These are phyloP conservation scores for Pyrenochaeta sp. DNA, from an alignment of 2,329 filamentous ascomycete species.

Conservation along the genomic window DNA sequence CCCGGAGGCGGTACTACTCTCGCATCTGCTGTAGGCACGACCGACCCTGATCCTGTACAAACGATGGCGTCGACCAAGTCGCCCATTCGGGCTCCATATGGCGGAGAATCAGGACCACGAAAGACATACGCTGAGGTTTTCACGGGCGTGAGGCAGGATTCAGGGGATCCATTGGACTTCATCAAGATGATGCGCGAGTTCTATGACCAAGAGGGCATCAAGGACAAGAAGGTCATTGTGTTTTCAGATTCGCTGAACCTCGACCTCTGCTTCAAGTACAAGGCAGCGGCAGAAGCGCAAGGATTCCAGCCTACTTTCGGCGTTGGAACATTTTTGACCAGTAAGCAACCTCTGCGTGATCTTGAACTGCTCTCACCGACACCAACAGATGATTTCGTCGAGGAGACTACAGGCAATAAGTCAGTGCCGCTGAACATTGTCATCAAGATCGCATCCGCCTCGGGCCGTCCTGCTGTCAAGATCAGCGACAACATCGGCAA, in stretches of 20 bases:
- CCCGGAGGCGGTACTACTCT: constrained; percentile 51
- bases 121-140: constrained; percentile 82
- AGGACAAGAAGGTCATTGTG: constrained; percentile 84
- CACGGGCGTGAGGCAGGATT: constrained; percentile 86
- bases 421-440: constrained; percentile 95
- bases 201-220: constrained; percentile 78
- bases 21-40: constrained; percentile 54
- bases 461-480: constrained; percentile 84
- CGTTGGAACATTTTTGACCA: constrained; percentile 94
- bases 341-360: constrained; percentile 47
- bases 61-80: constrained; percentile 52
- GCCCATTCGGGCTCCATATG: constrained; percentile 56
- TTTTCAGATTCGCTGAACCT: constrained; percentile 96
- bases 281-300: constrained; percentile 78
- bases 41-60: constrained; percentile 45
- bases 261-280: constrained; percentile 90
- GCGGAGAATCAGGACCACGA: constrained; percentile 52
- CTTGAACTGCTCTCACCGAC: constrained; percentile 18
- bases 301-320: constrained; percentile 91
- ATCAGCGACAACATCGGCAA: constrained; percentile 89
- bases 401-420: constrained; percentile 76
- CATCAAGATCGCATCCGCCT: constrained; percentile 91
- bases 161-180: constrained; percentile 83
- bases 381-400: constrained; percentile 77
- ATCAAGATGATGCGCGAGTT: constrained; percentile 81